These are phyloP conservation scores for Dictyophora rubrovolvata DNA, from an alignment of 768 basidiomycete genomes.

Conservation along the genomic window DNA sequence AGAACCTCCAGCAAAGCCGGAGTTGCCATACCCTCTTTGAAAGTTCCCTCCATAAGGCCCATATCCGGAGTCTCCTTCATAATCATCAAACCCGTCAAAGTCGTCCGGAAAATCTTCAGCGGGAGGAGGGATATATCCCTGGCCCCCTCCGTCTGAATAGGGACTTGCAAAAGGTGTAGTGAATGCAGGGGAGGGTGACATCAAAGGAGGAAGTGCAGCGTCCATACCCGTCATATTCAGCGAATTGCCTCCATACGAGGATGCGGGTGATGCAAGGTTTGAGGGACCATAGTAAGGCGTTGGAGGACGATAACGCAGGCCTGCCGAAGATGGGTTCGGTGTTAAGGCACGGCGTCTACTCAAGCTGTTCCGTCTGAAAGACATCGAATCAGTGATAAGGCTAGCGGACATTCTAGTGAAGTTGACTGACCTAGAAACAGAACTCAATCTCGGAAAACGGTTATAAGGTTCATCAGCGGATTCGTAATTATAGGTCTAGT, in stretches of 20 bases:
- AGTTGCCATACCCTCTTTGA: background rate
- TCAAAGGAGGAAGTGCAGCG: background rate
- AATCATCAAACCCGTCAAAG: background rate
- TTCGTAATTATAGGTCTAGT: background rate
- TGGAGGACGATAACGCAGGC: background rate
- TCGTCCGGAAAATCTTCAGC: background rate
- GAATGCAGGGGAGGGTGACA: background rate
- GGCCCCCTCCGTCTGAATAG: background rate
- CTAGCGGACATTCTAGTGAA: too few relatives aligned
- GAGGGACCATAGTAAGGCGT: too few relatives aligned
- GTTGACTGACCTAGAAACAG: background rate
- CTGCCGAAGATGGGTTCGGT: background rate
- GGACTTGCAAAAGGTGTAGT: background rate
- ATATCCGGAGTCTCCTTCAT: background rate
- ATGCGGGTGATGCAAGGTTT: background rate
- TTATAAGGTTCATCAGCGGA: background rate
- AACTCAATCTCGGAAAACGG: background rate
- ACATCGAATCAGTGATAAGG: background rate
- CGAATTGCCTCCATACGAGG: background rate
- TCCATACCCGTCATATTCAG: background rate
- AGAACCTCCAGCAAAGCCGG: background rate
- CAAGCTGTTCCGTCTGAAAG: background rate
- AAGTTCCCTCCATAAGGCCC: too few relatives aligned
- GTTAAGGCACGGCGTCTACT: background rate
- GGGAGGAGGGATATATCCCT: background rate